These are phyloP conservation scores for Eimeria praecox DNA, from an alignment of 169 alveolate species.

Conservation along the genomic window DNA sequence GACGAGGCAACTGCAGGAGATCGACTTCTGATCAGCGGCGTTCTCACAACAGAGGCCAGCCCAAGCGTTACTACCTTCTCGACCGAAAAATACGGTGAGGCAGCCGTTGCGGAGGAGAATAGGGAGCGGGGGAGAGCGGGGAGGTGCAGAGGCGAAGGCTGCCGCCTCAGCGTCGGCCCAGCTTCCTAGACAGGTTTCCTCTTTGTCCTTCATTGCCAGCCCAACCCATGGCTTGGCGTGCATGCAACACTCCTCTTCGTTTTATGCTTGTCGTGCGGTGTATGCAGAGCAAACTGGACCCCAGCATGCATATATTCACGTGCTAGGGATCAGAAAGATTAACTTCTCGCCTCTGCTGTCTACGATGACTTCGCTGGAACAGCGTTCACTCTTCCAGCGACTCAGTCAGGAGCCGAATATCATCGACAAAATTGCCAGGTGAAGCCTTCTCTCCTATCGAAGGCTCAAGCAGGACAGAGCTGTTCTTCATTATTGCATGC, in stretches of 20 bases:
- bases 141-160: too few species aligned
- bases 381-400: slow-evolving; percentile 83
- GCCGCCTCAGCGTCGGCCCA: background rate
- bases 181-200: background rate
- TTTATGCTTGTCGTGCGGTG: background rate
- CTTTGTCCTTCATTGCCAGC: background rate
- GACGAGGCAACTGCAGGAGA: slow-evolving; percentile 98
- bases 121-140: too few species aligned
- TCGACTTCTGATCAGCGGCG: slow-evolving; percentile 97
- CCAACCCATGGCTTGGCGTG: too few species aligned
- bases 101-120: background rate
- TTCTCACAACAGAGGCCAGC: slow-evolving; percentile 85
- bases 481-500: background rate
- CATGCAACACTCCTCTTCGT: background rate
- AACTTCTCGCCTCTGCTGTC: slow-evolving; percentile 53
- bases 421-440: slow-evolving; percentile 90
- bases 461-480: background rate
- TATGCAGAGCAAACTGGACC: slow-evolving; percentile 60
- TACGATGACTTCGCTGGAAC: slow-evolving; percentile 51
- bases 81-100: slow-evolving; percentile 39
- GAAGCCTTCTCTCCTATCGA: slow-evolving; percentile 85
- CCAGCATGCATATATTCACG: slow-evolving; percentile 88
- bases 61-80: background rate
- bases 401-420: slow-evolving; percentile 91
- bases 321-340: slow-evolving; percentile 85